Conservation (phyloP, 1,139 yeast genomes). For the Hansenula sp. region DNA sequence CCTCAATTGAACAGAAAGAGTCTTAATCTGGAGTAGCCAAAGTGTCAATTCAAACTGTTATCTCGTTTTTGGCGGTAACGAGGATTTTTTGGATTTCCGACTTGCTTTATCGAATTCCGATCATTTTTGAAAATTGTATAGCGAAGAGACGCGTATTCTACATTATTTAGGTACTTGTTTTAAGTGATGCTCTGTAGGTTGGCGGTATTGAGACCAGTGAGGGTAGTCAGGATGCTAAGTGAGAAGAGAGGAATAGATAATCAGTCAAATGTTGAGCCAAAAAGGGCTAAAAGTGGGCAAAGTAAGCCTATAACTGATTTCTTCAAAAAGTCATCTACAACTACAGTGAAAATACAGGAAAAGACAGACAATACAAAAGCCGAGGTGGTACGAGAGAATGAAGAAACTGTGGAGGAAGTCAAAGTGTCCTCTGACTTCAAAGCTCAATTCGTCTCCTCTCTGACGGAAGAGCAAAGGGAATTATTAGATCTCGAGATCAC, state of each 20-base stretch:
- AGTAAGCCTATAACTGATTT: background rate
- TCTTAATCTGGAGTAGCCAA: too few species aligned
- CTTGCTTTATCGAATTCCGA: too few species aligned
- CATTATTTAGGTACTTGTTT: too few species aligned
- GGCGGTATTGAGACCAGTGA: too few species aligned
- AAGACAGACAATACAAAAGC: background rate
- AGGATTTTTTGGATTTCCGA: too few species aligned
- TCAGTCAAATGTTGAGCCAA: background rate
- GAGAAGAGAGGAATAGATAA: background rate
- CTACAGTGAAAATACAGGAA: background rate
- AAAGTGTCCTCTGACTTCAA: constrained; percentile 8
- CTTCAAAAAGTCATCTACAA: background rate
- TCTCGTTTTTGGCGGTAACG: too few species aligned
- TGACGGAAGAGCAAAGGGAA: constrained; percentile 47
- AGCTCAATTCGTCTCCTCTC: constrained; percentile 43
- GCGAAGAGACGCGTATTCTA: too few species aligned
- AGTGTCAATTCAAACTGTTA: too few species aligned
- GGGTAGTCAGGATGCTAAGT: background rate
- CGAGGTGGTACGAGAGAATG: background rate
- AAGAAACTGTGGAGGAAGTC: background rate
- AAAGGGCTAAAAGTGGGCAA: background rate
- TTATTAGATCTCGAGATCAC: constrained; percentile 65
- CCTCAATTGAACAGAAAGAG: too few species aligned
- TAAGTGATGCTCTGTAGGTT: too few species aligned
- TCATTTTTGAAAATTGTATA: too few species aligned